A percentile compares a stretch with the other conserved stretches of the same genome.
Evolutionary conservation across 2,329 filamentous ascomycete genomes (phyloP).

Genomic region (Colletotrichum magnum): DNA sequence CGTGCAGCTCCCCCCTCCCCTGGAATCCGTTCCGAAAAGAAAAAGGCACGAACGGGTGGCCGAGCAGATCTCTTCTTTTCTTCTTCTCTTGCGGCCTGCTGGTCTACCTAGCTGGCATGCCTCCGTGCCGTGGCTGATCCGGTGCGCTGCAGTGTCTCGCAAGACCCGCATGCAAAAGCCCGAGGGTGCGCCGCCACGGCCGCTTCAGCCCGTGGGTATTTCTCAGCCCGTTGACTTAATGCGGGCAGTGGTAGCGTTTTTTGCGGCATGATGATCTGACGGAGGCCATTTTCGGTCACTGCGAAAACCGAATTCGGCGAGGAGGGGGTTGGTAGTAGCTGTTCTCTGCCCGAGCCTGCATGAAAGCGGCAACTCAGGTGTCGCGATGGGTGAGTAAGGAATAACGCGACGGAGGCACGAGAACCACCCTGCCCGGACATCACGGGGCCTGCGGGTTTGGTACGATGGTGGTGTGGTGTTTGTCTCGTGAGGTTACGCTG

Average conservation of each 20-base stretch:
- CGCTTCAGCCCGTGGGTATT: constrained; percentile 12
- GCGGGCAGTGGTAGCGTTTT: too few species aligned
- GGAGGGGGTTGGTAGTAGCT: not conserved
- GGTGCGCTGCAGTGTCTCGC: constrained; percentile 16
- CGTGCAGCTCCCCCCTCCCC: too few species aligned
- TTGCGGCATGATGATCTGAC: too few species aligned
- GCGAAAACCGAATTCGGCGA: too few species aligned
- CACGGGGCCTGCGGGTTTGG: constrained; percentile 5
- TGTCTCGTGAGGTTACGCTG: not conserved
- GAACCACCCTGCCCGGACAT: constrained; percentile 3
- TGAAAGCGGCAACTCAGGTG: too few species aligned
- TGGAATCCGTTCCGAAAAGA: not conserved
- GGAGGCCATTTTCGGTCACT: too few species aligned
- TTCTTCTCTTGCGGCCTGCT: not conserved
- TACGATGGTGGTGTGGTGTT: not conserved
- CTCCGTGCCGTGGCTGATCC: constrained; percentile 2
- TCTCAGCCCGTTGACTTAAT: not conserved
- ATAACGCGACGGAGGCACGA: not conserved
- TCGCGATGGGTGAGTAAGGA: constrained; percentile 3
- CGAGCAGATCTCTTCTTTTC: not conserved
- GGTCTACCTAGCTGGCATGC: not conserved
- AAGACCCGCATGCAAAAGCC: too few species aligned
- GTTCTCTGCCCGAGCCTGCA: not conserved
- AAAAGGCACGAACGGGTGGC: not conserved
- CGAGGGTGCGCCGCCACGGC: not conserved